Conservation (phyloP, 305 asterid genomes). For the Solanum hybrid region DNA sequence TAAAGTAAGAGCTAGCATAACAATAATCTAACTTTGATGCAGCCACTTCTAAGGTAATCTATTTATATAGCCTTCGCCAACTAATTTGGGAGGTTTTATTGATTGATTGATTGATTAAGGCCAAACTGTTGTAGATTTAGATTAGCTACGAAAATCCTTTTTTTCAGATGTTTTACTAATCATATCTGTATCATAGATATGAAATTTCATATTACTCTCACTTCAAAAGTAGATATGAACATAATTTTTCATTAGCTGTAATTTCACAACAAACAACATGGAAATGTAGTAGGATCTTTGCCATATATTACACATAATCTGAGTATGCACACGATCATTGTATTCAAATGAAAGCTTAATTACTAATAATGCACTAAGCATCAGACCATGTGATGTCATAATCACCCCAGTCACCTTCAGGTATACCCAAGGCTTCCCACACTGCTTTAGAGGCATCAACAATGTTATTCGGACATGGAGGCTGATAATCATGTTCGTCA, state of each 20-base stretch:
- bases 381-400: slow-evolving; percentile 25
- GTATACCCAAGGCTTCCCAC: slow-evolving; percentile 31
- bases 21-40: background rate
- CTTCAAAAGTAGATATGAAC: background rate
- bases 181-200: background rate
- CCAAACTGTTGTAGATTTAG: background rate
- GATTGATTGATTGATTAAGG: background rate
- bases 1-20: background rate
- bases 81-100: background rate
- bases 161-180: background rate
- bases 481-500: slow-evolving; percentile 24
- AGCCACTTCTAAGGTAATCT: background rate
- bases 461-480: slow-evolving; percentile 31
- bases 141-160: background rate
- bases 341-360: background rate
- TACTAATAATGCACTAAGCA: slow-evolving; percentile 1
- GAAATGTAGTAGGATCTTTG: background rate
- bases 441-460: slow-evolving; percentile 46
- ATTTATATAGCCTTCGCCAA: background rate
- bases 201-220: background rate
- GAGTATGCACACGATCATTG: background rate
- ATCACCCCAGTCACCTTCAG: slow-evolving; percentile 14
- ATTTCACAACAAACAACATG: background rate
- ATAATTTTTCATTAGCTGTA: background rate
- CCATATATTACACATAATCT: background rate